Base-by-base conservation (phyloP, 2,329 filamentous ascomycete genomes). In the Aspergillus amoenus region DNA sequence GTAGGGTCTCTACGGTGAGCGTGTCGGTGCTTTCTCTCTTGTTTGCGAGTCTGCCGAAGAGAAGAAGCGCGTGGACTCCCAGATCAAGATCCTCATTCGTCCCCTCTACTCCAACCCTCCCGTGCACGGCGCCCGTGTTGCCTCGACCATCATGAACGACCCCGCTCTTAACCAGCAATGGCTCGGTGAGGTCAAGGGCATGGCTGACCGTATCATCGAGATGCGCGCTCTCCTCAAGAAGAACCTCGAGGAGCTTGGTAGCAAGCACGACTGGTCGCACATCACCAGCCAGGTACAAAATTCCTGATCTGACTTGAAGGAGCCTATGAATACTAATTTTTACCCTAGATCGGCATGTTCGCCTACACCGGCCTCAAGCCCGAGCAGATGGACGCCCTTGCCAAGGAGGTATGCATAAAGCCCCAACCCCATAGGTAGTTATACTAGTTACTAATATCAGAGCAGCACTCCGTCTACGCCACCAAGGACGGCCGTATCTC, bases 81-180 rank as follows among this genome's bases (percentile, higher is more conserved):
- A 99, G 82, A 82, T 99, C 84, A 97, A 97, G 86, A 97, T 97
- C 73, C 84, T 99, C 67, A 91, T 97, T 66, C 92, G 94, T 65
- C 93, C 94, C 62, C 79, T 97, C 71, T 97, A 97, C 89, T 97
- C 93, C 63, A 99, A 97, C 86, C 94, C 94, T 42, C 94, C 94
- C 57, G 86, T 97, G 66, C 92, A 97, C 83, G 94, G 94, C 69
- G 94, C 94, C 55, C 93, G 94, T 72, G 90, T 99, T 72, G 94
- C 94, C 58, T 88, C 90, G 62, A 85, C 91, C 79, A 96, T 99
- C 78, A 85, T 99, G 71, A 94, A 93, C 82, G 88, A 91, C 76
- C 80, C 89, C 18, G 82, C 82, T 40, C 84, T 97, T 63, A 93
- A 96, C 84, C 80, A 91, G 79, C 91, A 97, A 81, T 99, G 94